Conservation (phyloP, 306 rosid genomes). For the Ziziphus jujuba region DNA sequence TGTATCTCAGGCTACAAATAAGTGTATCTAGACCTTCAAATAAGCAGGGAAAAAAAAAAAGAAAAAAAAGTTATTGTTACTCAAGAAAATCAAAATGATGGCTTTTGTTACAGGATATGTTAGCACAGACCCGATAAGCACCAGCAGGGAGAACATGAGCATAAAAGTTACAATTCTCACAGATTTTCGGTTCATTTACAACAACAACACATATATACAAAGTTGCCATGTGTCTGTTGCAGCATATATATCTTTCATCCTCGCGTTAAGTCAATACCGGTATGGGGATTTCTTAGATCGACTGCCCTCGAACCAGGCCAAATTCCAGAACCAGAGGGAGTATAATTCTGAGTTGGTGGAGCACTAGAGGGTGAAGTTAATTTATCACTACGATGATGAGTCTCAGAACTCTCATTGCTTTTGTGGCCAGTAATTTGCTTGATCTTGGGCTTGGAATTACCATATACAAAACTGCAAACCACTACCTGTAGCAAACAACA, state of each 20-base stretch:
- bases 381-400: conserved; percentile 45
- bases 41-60: too few relatives aligned
- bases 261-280: conserved; percentile 88
- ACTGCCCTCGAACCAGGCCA: conserved; percentile 66
- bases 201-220: conserved; percentile 72
- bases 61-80: conserved; percentile 31
- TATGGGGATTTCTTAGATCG: conserved; percentile 58
- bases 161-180: conserved; percentile 44
- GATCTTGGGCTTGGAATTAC: conserved; percentile 52
- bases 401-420: conserved; percentile 44
- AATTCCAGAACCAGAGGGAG: conserved; percentile 42
- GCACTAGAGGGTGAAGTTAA: conserved; percentile 53
- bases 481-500: conserved; percentile 62
- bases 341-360: conserved; percentile 56
- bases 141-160: conserved; percentile 35
- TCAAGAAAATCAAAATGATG: conserved; percentile 26
- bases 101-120: conserved; percentile 43
- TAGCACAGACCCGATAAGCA: conserved; percentile 43
- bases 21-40: conserved; percentile 26
- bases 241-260: conserved; percentile 49
- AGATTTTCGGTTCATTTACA: conserved; percentile 57
- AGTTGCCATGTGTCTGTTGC: conserved; percentile 57
- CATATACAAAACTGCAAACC: conserved; percentile 82
- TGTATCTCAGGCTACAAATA: conserved; percentile 36
- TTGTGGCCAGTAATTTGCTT: conserved; percentile 43